Evolutionary conservation across 2,329 filamentous ascomycete species (phyloP).

Genomic region (Parasarocladium wereldwijsianum): DNA sequence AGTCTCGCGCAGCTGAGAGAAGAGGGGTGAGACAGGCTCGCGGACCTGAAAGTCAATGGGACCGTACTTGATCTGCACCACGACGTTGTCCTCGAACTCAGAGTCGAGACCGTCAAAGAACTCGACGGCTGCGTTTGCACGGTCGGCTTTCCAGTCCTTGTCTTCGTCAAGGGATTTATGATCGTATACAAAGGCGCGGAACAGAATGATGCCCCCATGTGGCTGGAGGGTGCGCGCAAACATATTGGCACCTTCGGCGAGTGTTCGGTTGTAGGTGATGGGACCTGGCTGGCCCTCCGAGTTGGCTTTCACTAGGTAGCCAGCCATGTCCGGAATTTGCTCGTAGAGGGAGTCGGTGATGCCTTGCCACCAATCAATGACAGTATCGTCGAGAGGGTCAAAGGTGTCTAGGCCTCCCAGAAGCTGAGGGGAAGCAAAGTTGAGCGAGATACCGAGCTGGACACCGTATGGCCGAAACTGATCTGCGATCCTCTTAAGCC

Average conservation of each 20-base stretch:
- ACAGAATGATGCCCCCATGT: slow-evolving; percentile 50
- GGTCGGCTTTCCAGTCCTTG: slow-evolving; percentile 48
- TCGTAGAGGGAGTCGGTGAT: slow-evolving; percentile 44
- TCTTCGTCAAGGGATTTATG: slow-evolving; percentile 29
- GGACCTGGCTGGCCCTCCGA: slow-evolving; percentile 60
- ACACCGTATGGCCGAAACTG: slow-evolving; percentile 53
- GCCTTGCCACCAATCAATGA: slow-evolving; percentile 48
- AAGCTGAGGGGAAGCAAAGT: slow-evolving; percentile 49
- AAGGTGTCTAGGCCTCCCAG: slow-evolving; percentile 44
- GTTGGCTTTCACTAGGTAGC: slow-evolving; percentile 57
- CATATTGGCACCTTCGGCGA: slow-evolving; percentile 53
- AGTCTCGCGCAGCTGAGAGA: slow-evolving; percentile 32
- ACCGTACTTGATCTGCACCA: slow-evolving; percentile 61
- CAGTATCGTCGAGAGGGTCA: slow-evolving; percentile 46
- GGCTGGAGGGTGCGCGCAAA: slow-evolving; percentile 45
- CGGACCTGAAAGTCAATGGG: slow-evolving; percentile 50
- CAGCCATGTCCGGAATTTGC: slow-evolving; percentile 50
- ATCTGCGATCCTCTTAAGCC: slow-evolving; percentile 47
- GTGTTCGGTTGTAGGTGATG: slow-evolving; percentile 52
- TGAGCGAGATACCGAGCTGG: slow-evolving; percentile 48
- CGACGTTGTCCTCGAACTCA: slow-evolving; percentile 54
- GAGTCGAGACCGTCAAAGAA: slow-evolving; percentile 51
- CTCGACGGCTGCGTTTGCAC: slow-evolving; percentile 55
- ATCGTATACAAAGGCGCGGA: slow-evolving; percentile 59
- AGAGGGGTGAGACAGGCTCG: slow-evolving; percentile 48